Base-by-base conservation (phyloP, 352 stramenopile species). In the Phytophthora agathidicida region DNA sequence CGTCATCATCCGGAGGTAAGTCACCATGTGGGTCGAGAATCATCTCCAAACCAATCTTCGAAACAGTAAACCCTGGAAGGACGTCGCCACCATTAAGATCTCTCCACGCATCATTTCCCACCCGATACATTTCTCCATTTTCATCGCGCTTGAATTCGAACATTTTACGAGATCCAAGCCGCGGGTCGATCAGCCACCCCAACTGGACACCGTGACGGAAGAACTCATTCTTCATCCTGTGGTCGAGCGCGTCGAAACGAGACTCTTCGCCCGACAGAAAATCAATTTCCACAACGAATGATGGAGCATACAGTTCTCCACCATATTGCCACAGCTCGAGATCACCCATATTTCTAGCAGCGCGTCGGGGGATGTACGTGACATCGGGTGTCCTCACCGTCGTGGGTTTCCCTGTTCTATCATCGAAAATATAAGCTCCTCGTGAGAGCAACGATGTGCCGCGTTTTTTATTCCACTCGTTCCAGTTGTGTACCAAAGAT, bases 201-300 rank as follows among this genome's bases (percentile, higher is more conserved):
- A 68, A 24, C 14, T 58, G 36, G 7, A 63, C 44, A 14, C 58
- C 36, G 28, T 68, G 50, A 19, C 7, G 17, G 10, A 68, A 68
- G 35, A 50, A 68, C 20, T 62, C 14, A 20, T 32, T 30, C 9
- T 26, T 30, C 52, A 68, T 63, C 27, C 53, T 63, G 19, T 2
- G 30, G 39, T 63, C 26, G 17, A 68, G 52, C 8, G 37, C 45
- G 5, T 19, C 6, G 11, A 45, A 7, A 14, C 31, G 42, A 13
- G 50, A 57, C 5, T 38, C 24, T 27, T 51, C 33, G 20, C 42
- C 59, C 2, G 50, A 57, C 11, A 62, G 16, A 19, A 31, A 35
- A 19, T 67, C 43, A 19, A 62, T 67, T 45, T 62, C 35, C 14
- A 61, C 33, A 3, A 62, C 50, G 35, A 68, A 63, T 2, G 36